Evolutionary conservation across 2,329 filamentous ascomycete genomes (phyloP).

Genomic region (Claviceps africana): DNA sequence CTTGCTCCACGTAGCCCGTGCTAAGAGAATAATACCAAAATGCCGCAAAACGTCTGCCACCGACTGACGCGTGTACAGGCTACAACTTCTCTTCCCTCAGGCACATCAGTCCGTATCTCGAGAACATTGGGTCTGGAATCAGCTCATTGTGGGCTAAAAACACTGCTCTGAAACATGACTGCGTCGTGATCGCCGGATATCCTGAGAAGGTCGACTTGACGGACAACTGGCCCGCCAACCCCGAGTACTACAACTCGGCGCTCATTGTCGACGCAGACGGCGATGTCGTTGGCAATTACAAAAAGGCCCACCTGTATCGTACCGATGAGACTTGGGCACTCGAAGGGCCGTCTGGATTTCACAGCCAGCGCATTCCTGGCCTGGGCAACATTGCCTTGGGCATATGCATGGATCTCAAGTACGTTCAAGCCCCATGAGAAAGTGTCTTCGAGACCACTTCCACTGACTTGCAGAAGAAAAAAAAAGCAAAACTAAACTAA

Average conservation of each 20-base stretch:
- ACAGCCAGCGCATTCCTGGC: constrained; percentile 25
- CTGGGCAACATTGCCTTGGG: constrained; percentile 42
- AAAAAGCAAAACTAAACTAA: too few species aligned
- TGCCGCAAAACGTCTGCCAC: not conserved
- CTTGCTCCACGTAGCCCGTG: too few species aligned
- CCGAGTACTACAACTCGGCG: constrained; percentile 40
- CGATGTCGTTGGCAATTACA: constrained; percentile 45
- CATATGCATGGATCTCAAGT: constrained; percentile 54
- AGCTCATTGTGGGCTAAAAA: constrained; percentile 58
- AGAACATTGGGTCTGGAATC: constrained; percentile 50
- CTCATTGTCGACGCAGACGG: constrained; percentile 44
- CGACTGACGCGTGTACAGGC: constrained; percentile 27
- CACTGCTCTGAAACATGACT: constrained; percentile 51
- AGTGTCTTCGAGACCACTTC: too few species aligned
- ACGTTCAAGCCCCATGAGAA: constrained; percentile 9
- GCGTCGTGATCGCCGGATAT: constrained; percentile 58
- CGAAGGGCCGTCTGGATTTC: constrained; percentile 40
- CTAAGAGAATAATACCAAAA: too few species aligned
- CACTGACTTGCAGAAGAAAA: too few species aligned
- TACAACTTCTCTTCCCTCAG: constrained; percentile 64
- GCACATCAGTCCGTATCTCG: constrained; percentile 55
- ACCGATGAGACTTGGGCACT: constrained; percentile 49
- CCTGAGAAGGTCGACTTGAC: constrained; percentile 50
- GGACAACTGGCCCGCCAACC: constrained; percentile 32
- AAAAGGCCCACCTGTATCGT: constrained; percentile 45